Base-by-base conservation (phyloP, 345 rosid genomes). In the Xanthoceras sorbifolium region DNA sequence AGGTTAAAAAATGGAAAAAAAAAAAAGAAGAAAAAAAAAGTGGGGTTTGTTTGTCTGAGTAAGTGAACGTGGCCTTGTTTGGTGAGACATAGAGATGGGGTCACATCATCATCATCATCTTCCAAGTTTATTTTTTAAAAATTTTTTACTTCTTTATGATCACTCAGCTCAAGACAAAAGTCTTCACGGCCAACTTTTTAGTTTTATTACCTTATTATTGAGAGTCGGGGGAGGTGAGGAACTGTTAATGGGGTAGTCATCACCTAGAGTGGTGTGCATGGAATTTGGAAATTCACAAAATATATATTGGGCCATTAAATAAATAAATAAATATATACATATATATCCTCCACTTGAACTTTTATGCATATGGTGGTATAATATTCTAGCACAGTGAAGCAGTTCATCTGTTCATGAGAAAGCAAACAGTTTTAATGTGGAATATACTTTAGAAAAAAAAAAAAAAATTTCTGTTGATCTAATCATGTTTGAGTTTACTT, bases 151-250 rank as follows among this genome's bases (percentile, higher is more conserved):
- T 6, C 31, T 26, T 57, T 7, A 54, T 54, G 52, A 4, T 40
- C 75, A 67, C 76, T 79, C 31, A 57, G 82, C 81, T 81, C 81
- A 77, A 77, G 86, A 88, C 77, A 81, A 75, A 76, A 77, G 85
- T 74, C 65, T 60, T 73, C 25, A 82, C 78, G 67, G 84, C 83
- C 32, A 82, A 76, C 90, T 81, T 87, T 88, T 77, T 74, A 64
- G 81, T 81, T 88, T 86, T 79, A 90, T 85, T 86, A 72, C 84
- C 80, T 75, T 78, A 84, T 87, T 80, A 87, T 81, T 86, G 83
- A 81, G 80, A 74, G 75, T 4, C 20, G 65, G 44, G 44, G 72
- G 5, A 3, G 3, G 38, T 11, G 74, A 22, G 1, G 38, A 22
- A 54, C 60, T 59, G 73, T 46, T 69, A 69, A 32, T 8, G 73